Conservation (phyloP, 1,284 basidiomycete genomes). For the Apiotrichum akiyoshidainum region DNA sequence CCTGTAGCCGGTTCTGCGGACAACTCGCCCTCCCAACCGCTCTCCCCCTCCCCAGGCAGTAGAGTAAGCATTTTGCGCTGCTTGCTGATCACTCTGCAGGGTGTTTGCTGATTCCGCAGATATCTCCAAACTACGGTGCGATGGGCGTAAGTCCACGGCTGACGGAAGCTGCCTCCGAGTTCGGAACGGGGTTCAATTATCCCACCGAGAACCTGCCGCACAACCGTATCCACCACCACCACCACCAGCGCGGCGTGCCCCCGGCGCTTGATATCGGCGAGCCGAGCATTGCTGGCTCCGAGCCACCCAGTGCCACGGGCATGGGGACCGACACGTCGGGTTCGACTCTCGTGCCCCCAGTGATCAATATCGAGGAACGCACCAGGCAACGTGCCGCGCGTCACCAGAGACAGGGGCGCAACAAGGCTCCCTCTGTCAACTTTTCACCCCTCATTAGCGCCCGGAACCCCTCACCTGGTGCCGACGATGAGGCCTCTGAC, state of each 20-base stretch:
- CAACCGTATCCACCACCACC: neutral
- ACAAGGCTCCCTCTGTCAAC: constrained; percentile 8
- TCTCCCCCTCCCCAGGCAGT: no score
- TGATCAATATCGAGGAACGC: no score
- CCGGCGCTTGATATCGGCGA: constrained; percentile 46
- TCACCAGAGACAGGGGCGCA: neutral
- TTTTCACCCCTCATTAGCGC: constrained; percentile 8
- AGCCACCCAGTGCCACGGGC: neutral
- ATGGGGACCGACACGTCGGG: neutral
- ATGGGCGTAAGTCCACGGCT: constrained; percentile 30
- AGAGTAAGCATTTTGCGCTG: no score
- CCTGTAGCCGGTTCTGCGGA: no score
- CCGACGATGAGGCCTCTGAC: neutral
- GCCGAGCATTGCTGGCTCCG: constrained; percentile 6
- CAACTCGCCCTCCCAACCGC: no score
- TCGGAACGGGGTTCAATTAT: neutral
- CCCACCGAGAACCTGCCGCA: neutral
- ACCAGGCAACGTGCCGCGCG: neutral
- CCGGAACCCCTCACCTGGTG: constrained; percentile 3
- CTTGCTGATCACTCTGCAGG: no score
- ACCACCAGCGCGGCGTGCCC: constrained; percentile 6
- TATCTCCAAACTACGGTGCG: constrained; percentile 30
- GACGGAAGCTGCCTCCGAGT: constrained; percentile 3
- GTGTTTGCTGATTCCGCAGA: neutral
- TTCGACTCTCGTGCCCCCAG: neutral